Base-by-base conservation (phyloP, 2,329 filamentous ascomycete species). In the Pyrenochaeta sp. region DNA sequence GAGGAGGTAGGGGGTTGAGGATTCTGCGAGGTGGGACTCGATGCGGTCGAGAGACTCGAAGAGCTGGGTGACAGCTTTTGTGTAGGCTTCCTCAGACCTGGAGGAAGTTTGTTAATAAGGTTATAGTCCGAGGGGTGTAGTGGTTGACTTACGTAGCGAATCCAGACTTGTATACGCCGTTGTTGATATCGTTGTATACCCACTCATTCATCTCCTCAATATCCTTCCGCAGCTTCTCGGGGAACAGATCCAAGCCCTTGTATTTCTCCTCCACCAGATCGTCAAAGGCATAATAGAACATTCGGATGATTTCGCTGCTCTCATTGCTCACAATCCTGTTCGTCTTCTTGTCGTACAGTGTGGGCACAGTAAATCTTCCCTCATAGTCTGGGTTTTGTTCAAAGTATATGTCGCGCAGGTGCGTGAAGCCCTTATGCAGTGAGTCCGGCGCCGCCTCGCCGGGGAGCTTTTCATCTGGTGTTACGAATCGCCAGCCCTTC, bases 291-390 rank as follows among this genome's bases (percentile, higher is more conserved):
- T 80, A 81, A 67, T 89, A 89, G 50, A 96, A 77, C 89, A 96
- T 96, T 66, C 92, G 86, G 69, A 96, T 85, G 68, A 96, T 96
- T 75, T 96, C 92, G 56, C 86, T 86, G 71, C 88, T 90, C 80
- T 96, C 92, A 58, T 96, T 96, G 81, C 81, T 94, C 51, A 96
- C 91, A 63, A 96, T 95, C 22, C 77, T 82, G 61, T 85, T 81
- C 38, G 77, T 74, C 75, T 87, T 85, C 74, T 84, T 90, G 73
- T 96, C 90, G 74, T 88, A 95, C 41, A 96, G 78, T 3, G 90
- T 87, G 0, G 92, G 92, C 11, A 96, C 92, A 0, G 92, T 96
- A 71, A 92, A 96, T 9, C 92, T 83, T 1, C 88, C 91, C 2
- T 76, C 68, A 63, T 93, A 96, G 41, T 87, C 75, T 1, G 83